Evolutionary conservation across 2,329 filamentous ascomycete genomes (phyloP), one percentile per base, ranked within the genome.

Genomic region (Aspergillus puulaauensis): DNA sequence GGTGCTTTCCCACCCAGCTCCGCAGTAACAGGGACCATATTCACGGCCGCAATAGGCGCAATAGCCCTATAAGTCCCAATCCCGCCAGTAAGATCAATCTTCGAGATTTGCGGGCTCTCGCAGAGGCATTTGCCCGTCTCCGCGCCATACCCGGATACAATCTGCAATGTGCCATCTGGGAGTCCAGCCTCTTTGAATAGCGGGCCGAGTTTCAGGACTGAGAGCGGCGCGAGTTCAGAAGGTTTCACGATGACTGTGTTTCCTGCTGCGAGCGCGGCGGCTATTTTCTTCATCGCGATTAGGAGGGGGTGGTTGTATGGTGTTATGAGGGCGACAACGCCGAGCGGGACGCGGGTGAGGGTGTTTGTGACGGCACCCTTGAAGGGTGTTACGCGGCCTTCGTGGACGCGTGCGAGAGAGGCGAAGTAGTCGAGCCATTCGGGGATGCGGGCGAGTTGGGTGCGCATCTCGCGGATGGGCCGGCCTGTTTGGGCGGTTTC

Each of bases 351-450:
- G 11, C 71, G 65, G 6, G 72, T 73, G 14, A 75, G 59, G 3
- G 73, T 75, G 54, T 76, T 76, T 46, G 75, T 70, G 2, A 76
- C 65, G 6, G 72, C 73, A 0, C 74, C 74, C 39, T 70, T 75
- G 3, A 88, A 90, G 0, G 88, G 88, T 1, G 90, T 78, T 0
- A 90, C 83, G 2, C 84, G 74, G 2, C 86, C 82, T 72, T 90
- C 86, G 66, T 89, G 86, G 1, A 84, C 86, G n/a, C 88, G 83
- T 33, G 89, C 79, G 1, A 90, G 68, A 0, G 86, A 80, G 2
- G 87, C 86, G 66, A 88, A 91, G 75, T 90, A 90, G 59, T 83
- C 85, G 73, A 90, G 86, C 88, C 88, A 90, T 58, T 73, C 72
- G 4, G 73, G 70, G 2, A 76, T 64, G 44, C 85, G 83, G 1